Evolutionary conservation across 371 early-diverging fungal genomes (phyloP), one percentile per base, ranked within the genome.

Genomic region (Mucor sp.): DNA sequence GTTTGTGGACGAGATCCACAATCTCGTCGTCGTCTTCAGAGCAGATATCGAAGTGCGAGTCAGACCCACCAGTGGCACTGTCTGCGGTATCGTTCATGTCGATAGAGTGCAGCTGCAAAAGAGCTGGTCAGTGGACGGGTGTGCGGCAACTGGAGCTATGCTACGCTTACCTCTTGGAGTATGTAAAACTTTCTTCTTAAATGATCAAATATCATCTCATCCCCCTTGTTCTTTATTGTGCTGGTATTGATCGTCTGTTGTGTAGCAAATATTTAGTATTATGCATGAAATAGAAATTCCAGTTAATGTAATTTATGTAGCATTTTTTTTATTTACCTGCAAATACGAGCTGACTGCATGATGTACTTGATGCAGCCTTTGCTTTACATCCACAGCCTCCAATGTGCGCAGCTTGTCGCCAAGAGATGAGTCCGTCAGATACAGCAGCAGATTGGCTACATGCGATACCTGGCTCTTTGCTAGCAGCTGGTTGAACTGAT

Each of bases 161-260:
- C 14, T 14, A 14, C 14, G 2, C 8, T 19, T 72, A 89, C 90
- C 85, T 92, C 92, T 66, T 93, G 90, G 4, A 92, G 81, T 43
- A 94, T 77, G 68, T 92, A 90, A 68, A 88, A 92, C 68, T 91
- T 93, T 60, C 92, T 83, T 56, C 93, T 91, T 74, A 90, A 89
- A 71, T 89, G 84, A 60, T 89, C 91, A 23, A 73, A 69, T 17
- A 47, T 6, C 62, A 60, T 44, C 44, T 60, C 59, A 65, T 66
- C 62, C 23, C 50, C 50, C 57, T 66, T 48, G 57, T 53, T 14
- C 27, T 47, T 58, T 64, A 62, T 32, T 60, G 76, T 32, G 32
- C 48, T 41, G 66, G 37, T 57, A 41, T 67, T 33, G 63, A 72
- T 53, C 62, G 32, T 58, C 65, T 67, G n/a, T 9, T 37, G 28